Evolutionary conservation across 108 stramenopile species (phyloP).

Genomic region (Stephanodiscus triporus): DNA sequence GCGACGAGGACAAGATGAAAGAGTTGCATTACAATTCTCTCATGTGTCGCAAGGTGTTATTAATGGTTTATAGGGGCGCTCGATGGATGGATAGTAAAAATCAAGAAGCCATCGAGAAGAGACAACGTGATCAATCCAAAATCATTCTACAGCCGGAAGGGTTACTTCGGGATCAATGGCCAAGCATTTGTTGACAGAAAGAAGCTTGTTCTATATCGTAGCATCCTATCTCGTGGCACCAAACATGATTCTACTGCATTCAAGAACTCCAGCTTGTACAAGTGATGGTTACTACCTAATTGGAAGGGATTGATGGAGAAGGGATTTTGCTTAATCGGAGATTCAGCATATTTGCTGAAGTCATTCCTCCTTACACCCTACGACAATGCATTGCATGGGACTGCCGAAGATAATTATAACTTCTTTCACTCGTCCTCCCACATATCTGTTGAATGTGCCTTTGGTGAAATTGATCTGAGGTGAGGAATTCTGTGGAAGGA

Average conservation of each 20-base stretch:
- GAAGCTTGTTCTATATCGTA: background rate
- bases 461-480: conserved; percentile 35
- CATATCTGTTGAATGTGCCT: conserved; percentile 37
- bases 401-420: conserved; percentile 28
- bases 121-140: background rate
- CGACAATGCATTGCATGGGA: conserved; percentile 12
- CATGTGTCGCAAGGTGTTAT: background rate
- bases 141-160: conserved; percentile 28
- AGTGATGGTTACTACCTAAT: background rate
- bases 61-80: conserved; percentile 13
- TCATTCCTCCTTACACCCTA: conserved; percentile 23
- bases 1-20: background rate
- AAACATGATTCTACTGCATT: conserved; percentile 32
- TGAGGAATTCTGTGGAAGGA: conserved; percentile 42
- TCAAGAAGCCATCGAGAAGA: background rate
- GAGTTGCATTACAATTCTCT: background rate
- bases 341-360: conserved; percentile 18
- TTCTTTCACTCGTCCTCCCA: conserved; percentile 22
- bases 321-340: background rate
- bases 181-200: background rate
- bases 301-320: background rate
- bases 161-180: conserved; percentile 35
- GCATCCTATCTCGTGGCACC: background rate
- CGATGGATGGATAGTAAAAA: conserved; percentile 30
- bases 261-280: conserved; percentile 4